These are phyloP conservation scores for Suillus sp. DNA, from an alignment of 768 basidiomycete genomes.

Conservation along the genomic window DNA sequence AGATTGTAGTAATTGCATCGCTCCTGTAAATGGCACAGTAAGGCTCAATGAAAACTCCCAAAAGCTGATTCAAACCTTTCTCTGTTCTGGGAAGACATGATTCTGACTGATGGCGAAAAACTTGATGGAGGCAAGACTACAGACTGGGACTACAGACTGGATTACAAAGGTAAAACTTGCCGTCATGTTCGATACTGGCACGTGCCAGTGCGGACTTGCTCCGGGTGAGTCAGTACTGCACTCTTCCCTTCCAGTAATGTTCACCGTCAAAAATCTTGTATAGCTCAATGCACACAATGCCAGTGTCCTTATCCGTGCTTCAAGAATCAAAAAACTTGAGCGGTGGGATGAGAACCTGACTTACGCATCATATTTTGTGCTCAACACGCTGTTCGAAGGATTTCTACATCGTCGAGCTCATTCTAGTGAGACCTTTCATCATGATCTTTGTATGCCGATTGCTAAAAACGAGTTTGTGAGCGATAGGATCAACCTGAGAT, in stretches of 20 bases:
- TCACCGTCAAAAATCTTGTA: not conserved
- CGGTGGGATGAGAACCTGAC: not conserved
- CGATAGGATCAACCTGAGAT: not conserved
- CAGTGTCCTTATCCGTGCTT: not conserved
- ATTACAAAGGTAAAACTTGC: not conserved
- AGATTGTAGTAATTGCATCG: not conserved
- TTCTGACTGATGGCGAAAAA: not conserved
- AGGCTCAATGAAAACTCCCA: not conserved
- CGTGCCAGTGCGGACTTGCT: not conserved
- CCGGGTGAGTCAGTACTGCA: no score
- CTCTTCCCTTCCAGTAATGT: not conserved
- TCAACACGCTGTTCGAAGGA: not conserved
- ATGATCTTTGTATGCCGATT: not conserved
- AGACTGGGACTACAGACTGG: no score
- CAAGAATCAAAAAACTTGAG: not conserved
- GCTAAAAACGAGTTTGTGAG: not conserved
- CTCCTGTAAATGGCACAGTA: constrained; percentile 1
- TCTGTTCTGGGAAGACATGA: not conserved
- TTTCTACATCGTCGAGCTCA: not conserved
- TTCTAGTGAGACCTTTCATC: not conserved
- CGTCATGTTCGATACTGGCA: not conserved
- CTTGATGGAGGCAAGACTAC: not conserved
- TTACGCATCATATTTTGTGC: constrained; percentile 1
- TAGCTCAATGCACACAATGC: not conserved
- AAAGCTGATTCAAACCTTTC: not conserved